Percentiles rank a stretch among this genome's conserved stretches.
These are phyloP conservation scores for Petunia secreta DNA, from an alignment of 257 asterid species.

Conservation along the genomic window DNA sequence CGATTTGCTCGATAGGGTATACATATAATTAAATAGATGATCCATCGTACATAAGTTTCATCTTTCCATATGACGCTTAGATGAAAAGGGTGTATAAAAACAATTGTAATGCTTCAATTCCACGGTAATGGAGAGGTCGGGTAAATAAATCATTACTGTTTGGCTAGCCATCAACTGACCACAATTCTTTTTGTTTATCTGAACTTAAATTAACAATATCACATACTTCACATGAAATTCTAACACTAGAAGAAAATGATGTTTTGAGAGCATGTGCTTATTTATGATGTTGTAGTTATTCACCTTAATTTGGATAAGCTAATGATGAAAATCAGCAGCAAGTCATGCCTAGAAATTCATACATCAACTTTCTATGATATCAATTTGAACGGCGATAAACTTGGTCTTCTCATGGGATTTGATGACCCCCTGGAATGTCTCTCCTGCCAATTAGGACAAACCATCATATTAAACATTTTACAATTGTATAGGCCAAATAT, in stretches of 20 bases:
- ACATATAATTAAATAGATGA: no score
- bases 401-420: neutral
- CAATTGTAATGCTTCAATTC: no score
- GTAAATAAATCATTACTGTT: no score
- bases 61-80: neutral
- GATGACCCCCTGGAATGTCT: neutral
- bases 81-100: neutral
- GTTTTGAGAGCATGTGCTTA: no score
- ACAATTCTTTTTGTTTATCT: neutral
- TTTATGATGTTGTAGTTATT: no score
- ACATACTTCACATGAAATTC: no score
- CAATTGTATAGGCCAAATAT: neutral
- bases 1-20: no score
- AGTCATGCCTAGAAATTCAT: constrained; percentile 1
- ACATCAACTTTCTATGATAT: constrained; percentile 52
- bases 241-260: no score
- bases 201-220: neutral
- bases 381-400: constrained; percentile 27
- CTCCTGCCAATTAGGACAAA: neutral
- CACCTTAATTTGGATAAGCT: neutral
- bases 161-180: no score
- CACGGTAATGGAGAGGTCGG: no score
- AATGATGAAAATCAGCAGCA: neutral
- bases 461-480: neutral
- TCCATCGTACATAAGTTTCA: neutral